Base-by-base conservation (phyloP, 306 rosid species). In the Quillaja saponaria region DNA sequence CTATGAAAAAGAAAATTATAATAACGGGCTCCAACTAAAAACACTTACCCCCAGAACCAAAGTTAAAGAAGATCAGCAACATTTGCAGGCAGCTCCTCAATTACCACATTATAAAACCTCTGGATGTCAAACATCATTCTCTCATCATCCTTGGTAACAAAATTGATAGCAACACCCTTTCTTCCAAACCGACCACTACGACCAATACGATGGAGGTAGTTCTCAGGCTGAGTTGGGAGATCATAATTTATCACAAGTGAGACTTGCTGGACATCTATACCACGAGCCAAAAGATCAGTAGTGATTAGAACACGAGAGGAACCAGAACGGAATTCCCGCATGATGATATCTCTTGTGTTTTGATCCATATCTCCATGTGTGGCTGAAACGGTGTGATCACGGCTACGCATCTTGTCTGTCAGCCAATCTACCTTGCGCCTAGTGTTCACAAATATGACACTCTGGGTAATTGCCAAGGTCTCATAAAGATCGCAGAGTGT, bases 291-390 rank as follows among this genome's bases (percentile, higher is more conserved):
- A 10, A 84, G 84, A 78, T 84, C 90, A 55, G 86, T 84, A 45
- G 84, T 84, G 34, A 84, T 84, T 37, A 84, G 80, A 61, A 86
- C 90, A 13, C 87, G 90, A 18, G 95, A 86, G 25, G 90, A 86
- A 15, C 87, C 95, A 38, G 87, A 83, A 18, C 95, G 84, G 68
- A 86, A 86, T 76, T 86, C 95, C 57, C 87, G 67, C 95, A 86
- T 83, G 74, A 86, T 83, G 56, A 86, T 83, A 54, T 83, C 87
- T 49, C 95, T 83, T 13, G 85, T 76, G 76, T 83, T 86, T 57
- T 86, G 95, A 69, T 86, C 95, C 95, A 86, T 83, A 64, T 86
- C 95, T 58, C 95, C 90, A 37, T 86, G 89, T 45, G 89, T 83
- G 41, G 89, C 85, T 60, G 89, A 83, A 18, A 83, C 89, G 0